Conservation (phyloP, 495 filamentous ascomycete genomes). For the Lindgomyces ingoldianus region DNA sequence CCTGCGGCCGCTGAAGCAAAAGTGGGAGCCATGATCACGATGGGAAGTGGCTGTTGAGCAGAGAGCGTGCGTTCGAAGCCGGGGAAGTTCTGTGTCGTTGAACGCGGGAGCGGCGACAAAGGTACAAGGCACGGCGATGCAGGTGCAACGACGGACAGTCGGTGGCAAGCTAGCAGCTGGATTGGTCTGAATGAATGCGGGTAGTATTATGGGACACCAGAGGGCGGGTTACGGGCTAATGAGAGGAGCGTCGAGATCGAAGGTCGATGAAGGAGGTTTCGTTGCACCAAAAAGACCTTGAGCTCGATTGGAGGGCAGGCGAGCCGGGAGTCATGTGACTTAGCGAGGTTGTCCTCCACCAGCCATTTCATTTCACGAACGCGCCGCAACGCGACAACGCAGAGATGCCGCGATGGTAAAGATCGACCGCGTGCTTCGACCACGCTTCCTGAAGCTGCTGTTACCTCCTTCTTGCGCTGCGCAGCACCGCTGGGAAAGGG, state of each 20-base stretch:
- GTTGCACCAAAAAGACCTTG: constrained; percentile 3
- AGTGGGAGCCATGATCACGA: constrained; percentile 43
- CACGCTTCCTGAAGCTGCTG: not conserved
- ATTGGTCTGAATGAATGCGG: constrained; percentile 5
- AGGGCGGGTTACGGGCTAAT: constrained; percentile 18
- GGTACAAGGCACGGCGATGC: constrained; percentile 15
- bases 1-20: constrained; percentile 49
- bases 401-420: not conserved
- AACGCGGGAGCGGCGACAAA: constrained; percentile 16
- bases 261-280: constrained; percentile 4
- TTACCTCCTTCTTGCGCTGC: not conserved
- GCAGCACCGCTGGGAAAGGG: not conserved
- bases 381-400: not conserved
- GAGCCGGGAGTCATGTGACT: constrained; percentile 2
- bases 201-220: constrained; percentile 2
- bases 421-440: not conserved
- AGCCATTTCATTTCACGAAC: not conserved
- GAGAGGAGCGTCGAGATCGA: constrained; percentile 13
- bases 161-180: not conserved
- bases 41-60: constrained; percentile 14
- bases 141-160: not conserved
- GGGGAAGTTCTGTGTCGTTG: constrained; percentile 16
- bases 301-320: constrained; percentile 1
- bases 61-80: constrained; percentile 15
- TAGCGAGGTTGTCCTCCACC: not conserved